Percentiles rank a stretch among this genome's conserved stretches.
phyloP scores from a whole-genome alignment of 2,329 filamentous ascomycete species.

The Colletotrichum trifolii region DNA sequence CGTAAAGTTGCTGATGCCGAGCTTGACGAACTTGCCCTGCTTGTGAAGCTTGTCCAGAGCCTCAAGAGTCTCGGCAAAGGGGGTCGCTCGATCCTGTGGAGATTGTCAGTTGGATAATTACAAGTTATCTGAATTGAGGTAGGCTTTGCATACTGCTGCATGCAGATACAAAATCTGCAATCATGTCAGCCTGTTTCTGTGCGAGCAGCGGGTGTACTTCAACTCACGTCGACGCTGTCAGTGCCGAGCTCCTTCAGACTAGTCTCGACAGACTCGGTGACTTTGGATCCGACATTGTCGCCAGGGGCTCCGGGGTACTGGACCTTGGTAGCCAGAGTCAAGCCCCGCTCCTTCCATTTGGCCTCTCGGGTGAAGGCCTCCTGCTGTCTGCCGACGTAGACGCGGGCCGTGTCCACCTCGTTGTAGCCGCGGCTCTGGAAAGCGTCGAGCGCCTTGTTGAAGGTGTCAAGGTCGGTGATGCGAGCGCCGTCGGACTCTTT shows the following conservation, averaged over 20 bases:
- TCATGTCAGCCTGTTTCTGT: conserved; percentile 8
- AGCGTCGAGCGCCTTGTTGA: conserved; percentile 77
- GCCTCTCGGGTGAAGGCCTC: conserved; percentile 82
- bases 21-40: conserved; percentile 82
- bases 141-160: conserved; percentile 59
- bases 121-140: not conserved
- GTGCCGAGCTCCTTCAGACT: conserved; percentile 79
- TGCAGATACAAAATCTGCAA: conserved; percentile 77
- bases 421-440: conserved; percentile 84
- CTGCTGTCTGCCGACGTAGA: conserved; percentile 78
- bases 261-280: conserved; percentile 73
- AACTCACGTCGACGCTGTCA: conserved; percentile 74
- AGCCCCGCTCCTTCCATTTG: conserved; percentile 81
- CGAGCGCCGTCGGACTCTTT: conserved; percentile 72
- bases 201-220: not conserved
- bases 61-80: conserved; percentile 83
- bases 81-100: conserved; percentile 66
- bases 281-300: conserved; percentile 70
- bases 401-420: conserved; percentile 85
- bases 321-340: conserved; percentile 83
- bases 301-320: conserved; percentile 70
- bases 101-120: conserved; percentile 5
- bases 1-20: conserved; percentile 87
- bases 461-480: conserved; percentile 74
- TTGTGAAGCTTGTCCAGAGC: conserved; percentile 85